These are phyloP conservation scores for Diutina catenulata DNA, from an alignment of 1,139 yeast species.

Conservation along the genomic window DNA sequence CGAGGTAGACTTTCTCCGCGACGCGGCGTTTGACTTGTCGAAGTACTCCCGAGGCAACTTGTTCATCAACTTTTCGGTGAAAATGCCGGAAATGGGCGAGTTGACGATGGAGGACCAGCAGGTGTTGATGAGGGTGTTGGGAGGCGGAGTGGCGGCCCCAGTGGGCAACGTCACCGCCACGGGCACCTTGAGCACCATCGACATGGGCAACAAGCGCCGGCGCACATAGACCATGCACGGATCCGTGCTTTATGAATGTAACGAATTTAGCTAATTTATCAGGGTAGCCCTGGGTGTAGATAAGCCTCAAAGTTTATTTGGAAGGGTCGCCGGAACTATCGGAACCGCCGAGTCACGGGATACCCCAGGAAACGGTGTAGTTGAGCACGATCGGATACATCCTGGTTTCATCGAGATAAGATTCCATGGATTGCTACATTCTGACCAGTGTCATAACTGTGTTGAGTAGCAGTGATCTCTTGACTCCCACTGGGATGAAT, in stretches of 20 bases:
- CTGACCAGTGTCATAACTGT: too few relatives aligned
- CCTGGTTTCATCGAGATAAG: too few relatives aligned
- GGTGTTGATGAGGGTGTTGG: conserved; percentile 15
- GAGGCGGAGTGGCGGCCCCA: conserved; percentile 6
- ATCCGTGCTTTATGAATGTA: conserved; percentile 5
- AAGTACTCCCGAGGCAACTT: conserved; percentile 24
- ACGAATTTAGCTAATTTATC: background rate
- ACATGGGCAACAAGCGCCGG: conserved; percentile 1
- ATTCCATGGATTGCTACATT: too few relatives aligned
- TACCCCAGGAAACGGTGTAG: too few relatives aligned
- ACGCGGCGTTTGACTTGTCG: conserved; percentile 5
- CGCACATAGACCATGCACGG: background rate
- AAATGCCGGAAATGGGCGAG: conserved; percentile 21
- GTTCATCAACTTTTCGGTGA: conserved; percentile 29
- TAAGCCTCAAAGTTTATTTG: too few relatives aligned
- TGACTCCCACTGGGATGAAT: too few relatives aligned
- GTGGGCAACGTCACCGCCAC: conserved; percentile 7
- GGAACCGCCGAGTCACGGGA: too few relatives aligned
- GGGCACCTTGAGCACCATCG: conserved; percentile 5
- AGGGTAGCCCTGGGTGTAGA: too few relatives aligned
- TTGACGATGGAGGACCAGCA: conserved; percentile 15
- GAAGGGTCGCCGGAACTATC: too few relatives aligned
- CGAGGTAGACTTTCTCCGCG: conserved; percentile 1
- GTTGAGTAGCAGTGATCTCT: too few relatives aligned
- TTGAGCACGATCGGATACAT: too few relatives aligned